Evolutionary conservation across 768 basidiomycete genomes (phyloP).

Genomic region (Hypsizygus marmoreus): DNA sequence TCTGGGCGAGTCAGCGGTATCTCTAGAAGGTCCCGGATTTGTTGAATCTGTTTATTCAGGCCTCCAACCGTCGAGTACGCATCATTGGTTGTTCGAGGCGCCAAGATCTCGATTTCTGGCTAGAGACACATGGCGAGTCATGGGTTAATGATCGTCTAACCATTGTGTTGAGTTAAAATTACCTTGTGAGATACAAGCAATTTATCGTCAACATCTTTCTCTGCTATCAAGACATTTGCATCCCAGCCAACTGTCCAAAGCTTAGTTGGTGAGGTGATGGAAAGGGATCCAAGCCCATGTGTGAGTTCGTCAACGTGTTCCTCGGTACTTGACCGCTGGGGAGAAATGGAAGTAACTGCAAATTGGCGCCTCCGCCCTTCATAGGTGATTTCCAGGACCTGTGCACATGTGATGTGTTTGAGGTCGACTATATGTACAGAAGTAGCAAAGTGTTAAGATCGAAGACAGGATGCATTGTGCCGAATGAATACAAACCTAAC

Average conservation of each 20-base stretch:
- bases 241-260: conserved; percentile 76
- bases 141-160: conserved; percentile 1
- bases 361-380: conserved; percentile 65
- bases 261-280: conserved; percentile 37
- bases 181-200: conserved; percentile 35
- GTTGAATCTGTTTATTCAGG: conserved; percentile 80
- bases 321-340: conserved; percentile 19
- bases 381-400: conserved; percentile 63
- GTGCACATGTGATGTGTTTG: conserved; percentile 63
- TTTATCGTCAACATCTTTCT: conserved; percentile 27
- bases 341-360: conserved; percentile 47
- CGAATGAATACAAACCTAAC: conserved; percentile 52
- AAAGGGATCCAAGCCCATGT: conserved; percentile 44
- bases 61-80: conserved; percentile 90
- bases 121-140: conserved; percentile 26
- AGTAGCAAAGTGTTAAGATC: conserved; percentile 13
- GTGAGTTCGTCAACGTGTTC: conserved; percentile 35
- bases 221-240: conserved; percentile 49
- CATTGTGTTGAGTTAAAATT: conserved; percentile 9
- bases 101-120: conserved; percentile 49
- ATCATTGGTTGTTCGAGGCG: conserved; percentile 42
- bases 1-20: conserved; percentile 84
- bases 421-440: conserved; percentile 58
- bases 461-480: no score
- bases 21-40: conserved; percentile 84